Evolutionary conservation across 441 rosid species (phyloP), one percentile per base, ranked within the genome.

Genomic region (Kokia cookei): DNA sequence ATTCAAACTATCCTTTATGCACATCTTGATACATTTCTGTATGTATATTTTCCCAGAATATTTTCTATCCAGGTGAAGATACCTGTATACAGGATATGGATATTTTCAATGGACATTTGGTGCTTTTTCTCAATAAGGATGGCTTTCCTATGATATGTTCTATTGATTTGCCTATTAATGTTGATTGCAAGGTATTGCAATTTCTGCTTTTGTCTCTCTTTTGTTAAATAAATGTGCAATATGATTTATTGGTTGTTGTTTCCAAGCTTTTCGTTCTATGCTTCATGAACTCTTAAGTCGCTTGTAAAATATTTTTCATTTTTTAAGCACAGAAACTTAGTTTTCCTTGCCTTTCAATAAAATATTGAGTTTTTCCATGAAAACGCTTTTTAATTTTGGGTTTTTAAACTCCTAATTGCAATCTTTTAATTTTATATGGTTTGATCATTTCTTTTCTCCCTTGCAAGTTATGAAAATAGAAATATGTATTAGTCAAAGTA

Each of bases 51-150:
- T 48, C 37, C 24, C 82, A 94, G 98, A 84, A 65, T 82, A 78
- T 89, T 73, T 84, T 94, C 75, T 77, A 77, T 74, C 94, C 99
- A 7, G 79, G 89, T 67, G 83, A 87, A 77, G 89, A 87, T 76
- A 80, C 84, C 73, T 78, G 80, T 73, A 78, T 94, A 72, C 92
- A 91, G 78, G 99, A 94, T 80, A 90, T 92, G 91, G 99, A 94
- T 76, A 86, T 94, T 74, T 92, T 90, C 72, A 70, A 76, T 77
- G 91, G 90, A 71, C 89, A 92, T 76, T 27, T 94, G 74, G 99
- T 94, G 82, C 85, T 94, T 78, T 85, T 70, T 69, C 81, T 91
- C 63, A 84, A 69, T 73, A 89, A 85, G 84, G 82, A 81, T 59
- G 93, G 92, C 51, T 67, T 66, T 13, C 89, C 92, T 22, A 78